Evolutionary conservation across 345 rosid genomes (phyloP).

Genomic region (Limnanthes douglasii): DNA sequence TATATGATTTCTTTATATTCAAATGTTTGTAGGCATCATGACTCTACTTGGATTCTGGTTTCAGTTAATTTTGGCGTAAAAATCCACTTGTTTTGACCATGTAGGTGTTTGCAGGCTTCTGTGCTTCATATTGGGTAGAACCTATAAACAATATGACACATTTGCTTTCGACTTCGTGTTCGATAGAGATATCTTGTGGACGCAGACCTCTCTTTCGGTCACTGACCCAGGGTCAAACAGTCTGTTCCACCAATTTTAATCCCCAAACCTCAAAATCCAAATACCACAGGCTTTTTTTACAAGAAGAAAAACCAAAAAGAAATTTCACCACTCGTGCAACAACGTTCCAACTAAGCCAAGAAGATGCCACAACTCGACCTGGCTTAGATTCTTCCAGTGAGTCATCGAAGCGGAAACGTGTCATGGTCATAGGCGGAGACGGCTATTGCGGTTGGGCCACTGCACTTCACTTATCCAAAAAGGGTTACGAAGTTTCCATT

Average conservation of each 20-base stretch:
- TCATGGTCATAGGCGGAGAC: slow-evolving; percentile 96
- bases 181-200: too few relatives aligned
- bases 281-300: slow-evolving; percentile 17
- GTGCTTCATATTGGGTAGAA: too few relatives aligned
- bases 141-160: too few relatives aligned
- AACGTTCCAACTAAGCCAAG: slow-evolving; percentile 27
- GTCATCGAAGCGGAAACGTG: slow-evolving; percentile 39
- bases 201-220: slow-evolving; percentile 16
- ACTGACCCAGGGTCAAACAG: slow-evolving; percentile 8
- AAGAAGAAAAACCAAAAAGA: slow-evolving; percentile 15
- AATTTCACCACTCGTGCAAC: slow-evolving; percentile 25
- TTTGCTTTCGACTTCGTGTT: too few relatives aligned
- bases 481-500: slow-evolving; percentile 70
- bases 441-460: slow-evolving; percentile 99
- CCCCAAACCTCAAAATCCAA: slow-evolving; percentile 20
- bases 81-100: too few relatives aligned
- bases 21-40: too few relatives aligned
- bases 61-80: too few relatives aligned
- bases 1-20: too few relatives aligned
- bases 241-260: slow-evolving; percentile 15
- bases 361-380: slow-evolving; percentile 41
- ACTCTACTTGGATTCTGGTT: too few relatives aligned
- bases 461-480: slow-evolving; percentile 79
- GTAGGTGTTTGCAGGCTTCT: too few relatives aligned
- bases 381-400: slow-evolving; percentile 21